Conservation (phyloP, 192 early-diverging fungal species). For the Podila epicladia region DNA sequence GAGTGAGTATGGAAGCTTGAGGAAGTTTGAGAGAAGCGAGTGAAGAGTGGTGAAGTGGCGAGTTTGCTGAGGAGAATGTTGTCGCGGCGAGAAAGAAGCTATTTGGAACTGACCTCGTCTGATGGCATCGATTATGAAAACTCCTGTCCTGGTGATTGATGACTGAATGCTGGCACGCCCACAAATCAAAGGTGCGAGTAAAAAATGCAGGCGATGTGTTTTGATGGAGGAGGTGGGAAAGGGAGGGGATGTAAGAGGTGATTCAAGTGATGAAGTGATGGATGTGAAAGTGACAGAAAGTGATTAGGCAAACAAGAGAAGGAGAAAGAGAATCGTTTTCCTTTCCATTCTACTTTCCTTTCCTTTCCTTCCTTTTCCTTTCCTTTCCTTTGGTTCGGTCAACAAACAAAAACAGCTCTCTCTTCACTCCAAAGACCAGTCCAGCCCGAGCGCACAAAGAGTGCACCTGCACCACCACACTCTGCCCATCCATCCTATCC, state of each 20-base stretch:
- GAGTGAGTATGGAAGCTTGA: background rate
- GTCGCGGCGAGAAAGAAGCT: too few relatives aligned
- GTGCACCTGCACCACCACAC: too few relatives aligned
- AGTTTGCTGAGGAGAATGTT: too few relatives aligned
- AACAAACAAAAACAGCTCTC: too few relatives aligned
- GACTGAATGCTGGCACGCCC: background rate
- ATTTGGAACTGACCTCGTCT: too few relatives aligned
- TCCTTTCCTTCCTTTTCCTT: too few relatives aligned
- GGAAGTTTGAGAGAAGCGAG: background rate
- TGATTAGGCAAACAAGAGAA: background rate
- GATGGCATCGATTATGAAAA: background rate
- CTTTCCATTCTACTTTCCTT: too few relatives aligned
- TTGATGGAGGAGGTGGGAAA: background rate
- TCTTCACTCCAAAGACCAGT: too few relatives aligned
- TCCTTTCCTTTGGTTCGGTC: too few relatives aligned
- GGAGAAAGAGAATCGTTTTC: too few relatives aligned
- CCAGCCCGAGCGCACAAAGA: too few relatives aligned
- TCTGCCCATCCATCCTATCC: too few relatives aligned
- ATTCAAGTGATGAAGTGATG: background rate
- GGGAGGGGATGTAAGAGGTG: background rate
- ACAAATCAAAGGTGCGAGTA: background rate
- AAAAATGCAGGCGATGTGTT: background rate
- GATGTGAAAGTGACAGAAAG: background rate
- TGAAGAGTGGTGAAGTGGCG: background rate
- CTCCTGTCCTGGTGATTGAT: constrained; percentile 17